Evolutionary conservation across 345 rosid genomes (phyloP), one percentile per base, ranked within the genome.

Genomic region (Salix purpurea): DNA sequence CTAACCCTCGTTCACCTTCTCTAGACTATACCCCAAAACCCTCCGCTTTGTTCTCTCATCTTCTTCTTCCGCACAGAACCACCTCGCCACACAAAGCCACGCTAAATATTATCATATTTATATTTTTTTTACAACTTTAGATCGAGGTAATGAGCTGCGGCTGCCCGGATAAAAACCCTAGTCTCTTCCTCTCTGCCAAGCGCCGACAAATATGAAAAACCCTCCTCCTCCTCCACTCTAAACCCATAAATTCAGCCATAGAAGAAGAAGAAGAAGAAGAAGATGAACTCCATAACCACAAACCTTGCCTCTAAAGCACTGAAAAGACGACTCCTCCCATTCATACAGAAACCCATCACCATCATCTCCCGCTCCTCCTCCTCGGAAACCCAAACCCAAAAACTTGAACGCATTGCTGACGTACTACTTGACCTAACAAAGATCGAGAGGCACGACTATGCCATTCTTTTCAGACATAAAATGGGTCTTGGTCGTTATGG

Each of bases 331-430:
- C 77, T 87, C 58, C 7, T 84, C 70, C 3, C 77, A 6, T 12
- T 46, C 9, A 21, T 73, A 30, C 50, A 71, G 2, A 71, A 58
- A 69, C 36, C 81, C 37, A 23, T 79, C 32, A n/a, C 1, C 67
- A 67, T 81, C 67, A 87, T 88, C 30, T 69, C 68, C 19, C 77
- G 86, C 56, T 85, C 74, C 28, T 8, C 54, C 66, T 48, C 80
- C 52, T 1, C 76, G 48, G 90, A 85, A 65, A 7, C 85, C 26
- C 86, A 88, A 15, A 85, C 93, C 21, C 89, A 88, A 84, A 96
- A 96, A 77, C 96, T 93, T 34, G 98, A 93, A 75, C 92, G 96
- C 13, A 89, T 96, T 69, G 90, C 98, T 58, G 94, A 90, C 78
- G 90, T 89, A 16, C 89, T 91, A 19, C 89, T 90, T 61, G 87